Evolutionary conservation across 768 basidiomycete genomes (phyloP).

Genomic region (Serendipita vermifera): DNA sequence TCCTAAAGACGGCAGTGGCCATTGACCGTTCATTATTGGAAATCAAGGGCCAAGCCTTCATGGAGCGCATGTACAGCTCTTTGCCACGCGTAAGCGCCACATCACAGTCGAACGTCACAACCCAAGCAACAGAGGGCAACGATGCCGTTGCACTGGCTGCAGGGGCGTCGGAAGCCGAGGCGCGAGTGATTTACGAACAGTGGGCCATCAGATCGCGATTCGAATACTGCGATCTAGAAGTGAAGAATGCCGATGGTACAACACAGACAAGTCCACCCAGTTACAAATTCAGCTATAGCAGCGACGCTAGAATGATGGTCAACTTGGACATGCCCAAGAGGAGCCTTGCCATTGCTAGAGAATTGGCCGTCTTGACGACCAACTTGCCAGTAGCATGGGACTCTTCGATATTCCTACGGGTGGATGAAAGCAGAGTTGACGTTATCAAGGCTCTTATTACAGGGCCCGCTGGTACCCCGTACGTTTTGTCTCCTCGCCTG

Average conservation of each 20-base stretch:
- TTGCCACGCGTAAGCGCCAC: conserved; percentile 60
- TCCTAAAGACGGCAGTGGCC: conserved; percentile 64
- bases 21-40: conserved; percentile 83
- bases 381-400: conserved; percentile 92
- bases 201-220: conserved; percentile 79
- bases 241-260: conserved; percentile 32
- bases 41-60: conserved; percentile 79
- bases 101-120: conserved; percentile 18
- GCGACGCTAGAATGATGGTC: conserved; percentile 71
- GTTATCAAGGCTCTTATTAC: conserved; percentile 80
- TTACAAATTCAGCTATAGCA: conserved; percentile 73
- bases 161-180: conserved; percentile 52
- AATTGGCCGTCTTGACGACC: conserved; percentile 85
- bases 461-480: conserved; percentile 91
- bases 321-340: conserved; percentile 82
- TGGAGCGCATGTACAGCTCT: conserved; percentile 59
- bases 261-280: conserved; percentile 33
- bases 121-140: conserved; percentile 14
- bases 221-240: conserved; percentile 75
- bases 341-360: conserved; percentile 89
- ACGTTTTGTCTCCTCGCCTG: conserved; percentile 15
- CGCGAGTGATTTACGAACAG: conserved; percentile 56
- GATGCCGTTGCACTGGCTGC: conserved; percentile 33
- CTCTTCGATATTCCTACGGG: conserved; percentile 83
- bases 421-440: conserved; percentile 85